phyloP scores from a whole-genome alignment of 2,329 filamentous ascomycete species.

The Pleomassaria siparia region DNA sequence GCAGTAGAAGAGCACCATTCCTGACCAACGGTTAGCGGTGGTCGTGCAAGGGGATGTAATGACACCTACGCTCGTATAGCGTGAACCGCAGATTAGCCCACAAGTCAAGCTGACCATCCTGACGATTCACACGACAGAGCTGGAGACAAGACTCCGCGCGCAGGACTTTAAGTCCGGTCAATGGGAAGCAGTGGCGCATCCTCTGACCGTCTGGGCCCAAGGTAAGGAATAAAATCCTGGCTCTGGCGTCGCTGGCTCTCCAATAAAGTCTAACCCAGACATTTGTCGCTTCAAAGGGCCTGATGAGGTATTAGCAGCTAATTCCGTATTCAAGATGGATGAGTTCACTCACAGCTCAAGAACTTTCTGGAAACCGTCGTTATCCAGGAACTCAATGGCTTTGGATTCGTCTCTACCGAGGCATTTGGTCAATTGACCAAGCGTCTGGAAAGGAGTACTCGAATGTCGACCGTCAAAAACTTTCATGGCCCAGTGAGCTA shows the following conservation, averaged over 20 bases:
- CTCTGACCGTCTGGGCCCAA: constrained; percentile 43
- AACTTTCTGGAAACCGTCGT: constrained; percentile 46
- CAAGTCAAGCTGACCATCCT: constrained; percentile 47
- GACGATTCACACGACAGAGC: constrained; percentile 41
- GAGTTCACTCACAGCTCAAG: constrained; percentile 37
- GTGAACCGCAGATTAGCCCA: constrained; percentile 60
- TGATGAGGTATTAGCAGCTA: constrained; percentile 18
- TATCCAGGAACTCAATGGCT: constrained; percentile 35
- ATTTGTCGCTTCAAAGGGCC: constrained; percentile 51
- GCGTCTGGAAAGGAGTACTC: constrained; percentile 37
- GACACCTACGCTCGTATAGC: constrained; percentile 53
- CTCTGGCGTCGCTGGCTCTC: constrained; percentile 53
- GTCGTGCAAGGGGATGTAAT: background rate
- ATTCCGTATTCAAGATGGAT: too few relatives aligned
- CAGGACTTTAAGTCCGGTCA: constrained; percentile 50
- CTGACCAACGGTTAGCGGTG: constrained; percentile 34
- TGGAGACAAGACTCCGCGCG: constrained; percentile 46
- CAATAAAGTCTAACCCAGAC: constrained; percentile 55
- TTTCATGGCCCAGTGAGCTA: constrained; percentile 47
- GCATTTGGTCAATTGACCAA: constrained; percentile 37
- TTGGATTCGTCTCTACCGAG: constrained; percentile 39
- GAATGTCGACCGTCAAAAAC: constrained; percentile 48
- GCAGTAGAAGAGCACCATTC: constrained; percentile 60
- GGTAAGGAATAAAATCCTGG: constrained; percentile 56
- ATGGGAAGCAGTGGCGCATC: constrained; percentile 52